Evolutionary conservation across 306 rosid genomes (phyloP).

Genomic region (Rosa lucieae): DNA sequence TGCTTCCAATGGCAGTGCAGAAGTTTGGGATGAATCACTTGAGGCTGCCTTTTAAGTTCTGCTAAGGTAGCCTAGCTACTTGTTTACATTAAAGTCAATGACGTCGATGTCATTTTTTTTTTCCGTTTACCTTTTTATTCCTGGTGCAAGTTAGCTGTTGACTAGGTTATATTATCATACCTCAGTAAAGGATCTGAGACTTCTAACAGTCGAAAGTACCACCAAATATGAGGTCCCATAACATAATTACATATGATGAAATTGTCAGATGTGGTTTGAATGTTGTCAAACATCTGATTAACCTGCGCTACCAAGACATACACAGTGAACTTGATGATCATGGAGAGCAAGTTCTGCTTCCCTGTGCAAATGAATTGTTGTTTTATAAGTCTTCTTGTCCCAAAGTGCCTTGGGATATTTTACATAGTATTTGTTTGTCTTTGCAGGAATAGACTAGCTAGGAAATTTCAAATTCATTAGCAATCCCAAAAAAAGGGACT

Average conservation of each 20-base stretch:
- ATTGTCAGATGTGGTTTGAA: too few relatives aligned
- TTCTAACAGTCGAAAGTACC: too few relatives aligned
- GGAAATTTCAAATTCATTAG: conserved; percentile 28
- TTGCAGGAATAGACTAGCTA: conserved; percentile 40
- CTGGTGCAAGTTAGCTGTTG: not conserved
- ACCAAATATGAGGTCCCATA: too few relatives aligned
- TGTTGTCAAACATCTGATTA: too few relatives aligned
- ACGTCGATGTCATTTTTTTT: too few relatives aligned
- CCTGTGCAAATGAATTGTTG: too few relatives aligned
- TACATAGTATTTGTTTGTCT: not conserved
- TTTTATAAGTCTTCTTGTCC: too few relatives aligned
- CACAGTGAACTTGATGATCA: too few relatives aligned
- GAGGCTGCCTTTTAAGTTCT: conserved; percentile 88
- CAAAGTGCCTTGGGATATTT: not conserved
- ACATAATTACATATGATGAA: too few relatives aligned
- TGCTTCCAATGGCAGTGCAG: conserved; percentile 99
- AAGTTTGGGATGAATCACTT: conserved; percentile 98
- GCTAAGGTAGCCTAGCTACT: conserved; percentile 19
- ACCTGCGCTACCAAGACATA: too few relatives aligned
- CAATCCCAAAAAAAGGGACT: conserved; percentile 29
- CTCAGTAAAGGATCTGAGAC: too few relatives aligned
- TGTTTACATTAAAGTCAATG: not conserved
- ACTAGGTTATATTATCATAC: not conserved
- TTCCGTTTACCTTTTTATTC: not conserved
- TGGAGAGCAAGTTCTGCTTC: too few relatives aligned